Conservation (phyloP, 352 stramenopile species). For the Discostella stelligera region DNA sequence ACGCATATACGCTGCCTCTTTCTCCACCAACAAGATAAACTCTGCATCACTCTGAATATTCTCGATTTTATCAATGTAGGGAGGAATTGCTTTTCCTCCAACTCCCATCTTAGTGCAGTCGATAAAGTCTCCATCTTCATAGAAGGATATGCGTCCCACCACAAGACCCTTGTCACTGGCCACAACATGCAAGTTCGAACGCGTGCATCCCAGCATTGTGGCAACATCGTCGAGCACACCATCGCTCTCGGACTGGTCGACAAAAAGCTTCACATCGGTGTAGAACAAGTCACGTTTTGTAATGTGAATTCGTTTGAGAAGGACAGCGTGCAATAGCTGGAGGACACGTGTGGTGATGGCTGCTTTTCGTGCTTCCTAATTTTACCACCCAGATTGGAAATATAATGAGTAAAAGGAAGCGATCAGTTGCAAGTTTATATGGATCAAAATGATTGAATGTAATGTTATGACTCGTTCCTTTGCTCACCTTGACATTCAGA, state of each 20-base stretch:
- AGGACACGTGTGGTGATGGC: slow-evolving; percentile 87
- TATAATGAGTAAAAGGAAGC: slow-evolving; percentile 12
- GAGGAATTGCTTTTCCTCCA: slow-evolving; percentile 87
- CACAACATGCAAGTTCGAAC: slow-evolving; percentile 88
- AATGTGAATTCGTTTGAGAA: slow-evolving; percentile 86
- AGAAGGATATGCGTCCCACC: slow-evolving; percentile 84
- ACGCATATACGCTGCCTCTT: slow-evolving; percentile 89
- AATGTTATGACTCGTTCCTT: slow-evolving; percentile 1
- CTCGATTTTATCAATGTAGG: slow-evolving; percentile 86
- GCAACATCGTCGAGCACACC: slow-evolving; percentile 81
- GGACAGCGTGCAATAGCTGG: slow-evolving; percentile 85
- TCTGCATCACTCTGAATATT: slow-evolving; percentile 84
- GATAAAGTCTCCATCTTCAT: slow-evolving; percentile 86
- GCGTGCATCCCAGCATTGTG: slow-evolving; percentile 83
- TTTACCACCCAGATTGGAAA: background rate
- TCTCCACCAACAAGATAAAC: slow-evolving; percentile 90
- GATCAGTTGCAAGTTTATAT: background rate
- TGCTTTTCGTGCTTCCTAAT: slow-evolving; percentile 81
- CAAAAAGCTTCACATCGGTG: slow-evolving; percentile 89
- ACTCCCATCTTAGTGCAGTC: slow-evolving; percentile 89
- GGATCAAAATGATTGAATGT: background rate
- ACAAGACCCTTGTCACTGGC: slow-evolving; percentile 88
- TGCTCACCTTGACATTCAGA: slow-evolving; percentile 68
- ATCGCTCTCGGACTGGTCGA: slow-evolving; percentile 86
- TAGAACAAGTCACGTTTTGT: slow-evolving; percentile 92